phyloP scores from a whole-genome alignment of 1,284 basidiomycete species.

The Ceratobasidium theobromae region DNA sequence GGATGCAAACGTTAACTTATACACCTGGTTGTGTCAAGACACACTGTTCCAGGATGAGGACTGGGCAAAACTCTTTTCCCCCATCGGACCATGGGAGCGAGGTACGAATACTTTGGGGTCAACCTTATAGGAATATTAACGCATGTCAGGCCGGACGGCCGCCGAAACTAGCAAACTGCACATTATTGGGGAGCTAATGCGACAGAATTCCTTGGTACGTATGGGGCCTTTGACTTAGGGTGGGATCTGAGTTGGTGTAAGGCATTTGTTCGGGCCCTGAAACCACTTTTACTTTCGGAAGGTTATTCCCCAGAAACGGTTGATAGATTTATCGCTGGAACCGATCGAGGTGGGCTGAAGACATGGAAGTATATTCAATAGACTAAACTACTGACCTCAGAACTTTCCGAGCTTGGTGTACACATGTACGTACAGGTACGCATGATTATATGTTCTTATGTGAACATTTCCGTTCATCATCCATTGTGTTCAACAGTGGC shows the following conservation, averaged over 20 bases:
- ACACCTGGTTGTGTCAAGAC: slow-evolving; percentile 28
- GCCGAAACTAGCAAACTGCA: slow-evolving; percentile 29
- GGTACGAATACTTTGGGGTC: neutral
- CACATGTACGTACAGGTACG: slow-evolving; percentile 27
- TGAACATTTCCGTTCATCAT: neutral
- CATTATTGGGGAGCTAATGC: slow-evolving; percentile 31
- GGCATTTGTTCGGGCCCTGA: slow-evolving; percentile 29
- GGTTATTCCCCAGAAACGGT: slow-evolving; percentile 16
- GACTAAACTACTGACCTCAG: neutral
- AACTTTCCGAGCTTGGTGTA: neutral
- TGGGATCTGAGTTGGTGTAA: neutral
- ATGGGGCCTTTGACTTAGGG: neutral
- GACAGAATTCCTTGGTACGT: slow-evolving; percentile 29
- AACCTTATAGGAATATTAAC: neutral
- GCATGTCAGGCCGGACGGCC: slow-evolving; percentile 10
- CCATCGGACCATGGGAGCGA: slow-evolving; percentile 33
- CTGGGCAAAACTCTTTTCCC: slow-evolving; percentile 28
- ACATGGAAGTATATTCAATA: neutral
- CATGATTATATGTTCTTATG: neutral
- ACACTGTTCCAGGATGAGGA: slow-evolving; percentile 29
- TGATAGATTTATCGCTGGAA: slow-evolving; percentile 22
- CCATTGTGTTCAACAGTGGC: slow-evolving; percentile 12
- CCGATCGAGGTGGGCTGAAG: slow-evolving; percentile 13
- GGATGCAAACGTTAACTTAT: slow-evolving; percentile 31
- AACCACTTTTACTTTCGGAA: slow-evolving; percentile 18